A percentile compares a stretch with the other conserved stretches of the same genome.
These are phyloP conservation scores for Aphanomyces invadans DNA, from an alignment of 352 stramenopile species.

Conservation along the genomic window DNA sequence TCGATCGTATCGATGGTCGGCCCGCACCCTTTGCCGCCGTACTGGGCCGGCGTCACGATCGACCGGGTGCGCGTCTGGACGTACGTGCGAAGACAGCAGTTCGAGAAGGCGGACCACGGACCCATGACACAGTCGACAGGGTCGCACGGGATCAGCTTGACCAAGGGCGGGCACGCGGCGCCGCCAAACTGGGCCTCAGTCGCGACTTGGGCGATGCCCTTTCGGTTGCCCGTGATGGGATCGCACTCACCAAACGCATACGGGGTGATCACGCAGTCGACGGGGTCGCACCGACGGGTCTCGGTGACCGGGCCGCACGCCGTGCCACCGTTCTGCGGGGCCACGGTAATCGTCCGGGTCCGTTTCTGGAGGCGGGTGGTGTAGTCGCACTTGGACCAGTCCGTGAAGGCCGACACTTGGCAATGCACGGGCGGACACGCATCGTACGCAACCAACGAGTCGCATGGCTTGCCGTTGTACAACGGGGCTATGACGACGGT, in stretches of 20 bases:
- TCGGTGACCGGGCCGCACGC: constrained; percentile 30
- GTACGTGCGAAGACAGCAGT: constrained; percentile 35
- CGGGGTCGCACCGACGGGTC: constrained; percentile 30
- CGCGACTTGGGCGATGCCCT: constrained; percentile 34
- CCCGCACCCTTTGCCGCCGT: constrained; percentile 30
- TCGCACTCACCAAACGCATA: constrained; percentile 45
- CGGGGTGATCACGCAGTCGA: constrained; percentile 34
- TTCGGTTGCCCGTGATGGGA: constrained; percentile 33
- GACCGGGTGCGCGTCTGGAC: constrained; percentile 33
- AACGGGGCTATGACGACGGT: constrained; percentile 30
- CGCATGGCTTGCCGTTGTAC: constrained; percentile 30
- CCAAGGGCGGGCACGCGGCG: constrained; percentile 25
- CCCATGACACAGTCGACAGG: constrained; percentile 39
- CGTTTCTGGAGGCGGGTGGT: constrained; percentile 38
- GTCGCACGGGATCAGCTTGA: constrained; percentile 37
- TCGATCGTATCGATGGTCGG: constrained; percentile 35
- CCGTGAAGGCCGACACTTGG: constrained; percentile 29
- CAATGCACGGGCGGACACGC: constrained; percentile 44
- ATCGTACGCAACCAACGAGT: constrained; percentile 24
- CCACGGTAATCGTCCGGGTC: constrained; percentile 30
- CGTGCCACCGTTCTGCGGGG: constrained; percentile 27
- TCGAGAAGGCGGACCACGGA: constrained; percentile 32
- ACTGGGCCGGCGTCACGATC: constrained; percentile 30
- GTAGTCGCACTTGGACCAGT: constrained; percentile 38
- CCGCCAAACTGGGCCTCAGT: constrained; percentile 28